phyloP scores from a whole-genome alignment of 805 yeast species.

The Ogataea naganishii region DNA sequence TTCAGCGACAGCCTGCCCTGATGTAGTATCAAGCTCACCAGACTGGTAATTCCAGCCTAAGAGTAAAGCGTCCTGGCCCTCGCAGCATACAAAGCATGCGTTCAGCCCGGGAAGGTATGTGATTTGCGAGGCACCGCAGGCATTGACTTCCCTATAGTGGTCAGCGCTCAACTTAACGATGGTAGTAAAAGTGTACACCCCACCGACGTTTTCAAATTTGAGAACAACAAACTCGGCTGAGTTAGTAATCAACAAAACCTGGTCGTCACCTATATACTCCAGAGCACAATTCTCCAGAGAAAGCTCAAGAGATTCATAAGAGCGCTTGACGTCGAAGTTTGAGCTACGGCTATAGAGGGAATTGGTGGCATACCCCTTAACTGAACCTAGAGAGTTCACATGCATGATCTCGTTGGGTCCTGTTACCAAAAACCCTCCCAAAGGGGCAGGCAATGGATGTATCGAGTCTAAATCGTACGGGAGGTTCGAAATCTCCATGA shows the following conservation, averaged over 20 bases:
- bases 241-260: slow-evolving; percentile 31
- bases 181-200: slow-evolving; percentile 22
- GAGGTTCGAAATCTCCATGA: slow-evolving; percentile 52
- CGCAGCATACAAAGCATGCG: slow-evolving; percentile 50
- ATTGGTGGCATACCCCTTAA: slow-evolving; percentile 56
- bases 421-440: slow-evolving; percentile 58
- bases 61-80: slow-evolving; percentile 50
- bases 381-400: slow-evolving; percentile 69
- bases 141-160: slow-evolving; percentile 13
- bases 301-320: slow-evolving; percentile 42
- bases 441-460: slow-evolving; percentile 54
- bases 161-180: slow-evolving; percentile 12
- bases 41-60: slow-evolving; percentile 29
- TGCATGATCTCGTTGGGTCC: slow-evolving; percentile 77
- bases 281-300: slow-evolving; percentile 45
- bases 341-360: slow-evolving; percentile 35
- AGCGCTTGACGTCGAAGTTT: slow-evolving; percentile 28
- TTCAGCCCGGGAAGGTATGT: slow-evolving; percentile 30
- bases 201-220: slow-evolving; percentile 25
- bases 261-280: slow-evolving; percentile 23
- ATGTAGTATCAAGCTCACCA: slow-evolving; percentile 5
- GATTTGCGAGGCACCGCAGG: slow-evolving; percentile 30
- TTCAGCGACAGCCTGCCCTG: slow-evolving; percentile 14
- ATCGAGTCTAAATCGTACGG: slow-evolving; percentile 69
- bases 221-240: slow-evolving; percentile 33